Conservation (phyloP, 2,329 filamentous ascomycete species). For the Fusarium domesticum region DNA sequence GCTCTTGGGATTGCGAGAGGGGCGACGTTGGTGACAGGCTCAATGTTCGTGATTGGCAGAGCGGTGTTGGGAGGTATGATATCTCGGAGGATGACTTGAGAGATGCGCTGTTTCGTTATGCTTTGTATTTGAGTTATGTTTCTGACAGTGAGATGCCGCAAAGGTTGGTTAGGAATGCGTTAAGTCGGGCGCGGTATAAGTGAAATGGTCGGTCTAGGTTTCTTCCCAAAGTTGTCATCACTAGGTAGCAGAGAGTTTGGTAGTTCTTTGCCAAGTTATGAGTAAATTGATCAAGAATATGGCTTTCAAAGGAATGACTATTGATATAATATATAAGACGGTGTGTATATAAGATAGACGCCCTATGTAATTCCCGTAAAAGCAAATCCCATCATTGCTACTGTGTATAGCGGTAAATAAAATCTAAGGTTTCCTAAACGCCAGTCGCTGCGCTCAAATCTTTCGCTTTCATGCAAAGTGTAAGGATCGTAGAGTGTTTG, state of each 20-base stretch:
- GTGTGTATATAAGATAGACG: slow-evolving; percentile 12
- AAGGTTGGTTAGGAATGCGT: slow-evolving; percentile 33
- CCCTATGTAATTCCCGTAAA: slow-evolving; percentile 15
- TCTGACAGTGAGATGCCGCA: slow-evolving; percentile 22
- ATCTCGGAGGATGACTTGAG: slow-evolving; percentile 26
- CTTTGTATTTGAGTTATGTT: slow-evolving; percentile 36
- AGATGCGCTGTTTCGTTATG: slow-evolving; percentile 34
- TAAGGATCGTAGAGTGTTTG: slow-evolving; percentile 25
- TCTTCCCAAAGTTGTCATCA: too few relatives aligned
- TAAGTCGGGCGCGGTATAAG: slow-evolving; percentile 26
- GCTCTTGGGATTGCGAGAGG: slow-evolving; percentile 20
- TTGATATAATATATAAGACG: slow-evolving; percentile 25
- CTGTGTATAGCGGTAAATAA: slow-evolving; percentile 11
- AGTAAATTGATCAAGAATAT: too few relatives aligned
- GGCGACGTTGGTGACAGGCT: slow-evolving; percentile 5
- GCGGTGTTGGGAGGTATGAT: slow-evolving; percentile 20
- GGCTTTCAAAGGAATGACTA: slow-evolving; percentile 26
- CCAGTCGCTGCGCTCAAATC: slow-evolving; percentile 21
- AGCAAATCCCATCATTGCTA: slow-evolving; percentile 13
- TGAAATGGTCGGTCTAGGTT: background rate
- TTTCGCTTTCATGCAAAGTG: slow-evolving; percentile 22
- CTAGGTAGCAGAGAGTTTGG: background rate
- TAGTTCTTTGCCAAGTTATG: background rate
- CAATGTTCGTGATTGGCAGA: slow-evolving; percentile 17
- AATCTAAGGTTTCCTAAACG: slow-evolving; percentile 15